A percentile compares a stretch with the other conserved stretches of the same genome.
Conservation (phyloP, 179 eudicot genomes). For the Heliamphora pulchella region DNA sequence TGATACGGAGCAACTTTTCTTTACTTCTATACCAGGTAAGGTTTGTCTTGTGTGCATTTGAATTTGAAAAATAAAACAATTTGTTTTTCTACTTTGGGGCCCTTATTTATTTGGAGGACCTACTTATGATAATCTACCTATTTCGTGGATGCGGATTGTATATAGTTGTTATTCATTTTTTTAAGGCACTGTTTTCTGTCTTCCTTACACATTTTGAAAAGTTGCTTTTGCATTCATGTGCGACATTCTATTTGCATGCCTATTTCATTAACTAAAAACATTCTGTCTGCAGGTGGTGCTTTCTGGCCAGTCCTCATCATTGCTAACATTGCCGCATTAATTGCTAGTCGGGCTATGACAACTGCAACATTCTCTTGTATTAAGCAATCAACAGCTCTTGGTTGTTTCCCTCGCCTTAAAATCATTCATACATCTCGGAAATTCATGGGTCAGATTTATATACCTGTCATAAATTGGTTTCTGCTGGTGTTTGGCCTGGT, state of each 20-base stretch:
- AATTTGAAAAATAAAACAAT: background rate
- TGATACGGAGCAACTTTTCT: constrained; percentile 69
- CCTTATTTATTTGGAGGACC: constrained; percentile 1
- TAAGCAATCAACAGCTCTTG: constrained; percentile 89
- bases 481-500: constrained; percentile 66
- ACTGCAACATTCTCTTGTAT: constrained; percentile 97
- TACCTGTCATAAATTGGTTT: constrained; percentile 97
- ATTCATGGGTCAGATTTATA: constrained; percentile 96
- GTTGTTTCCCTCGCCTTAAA: constrained; percentile 97
- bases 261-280: constrained; percentile 5
- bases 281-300: constrained; percentile 55
- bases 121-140: background rate
- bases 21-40: constrained; percentile 83
- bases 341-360: constrained; percentile 95
- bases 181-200: background rate
- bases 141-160: background rate
- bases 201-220: background rate
- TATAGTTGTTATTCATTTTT: background rate
- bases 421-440: constrained; percentile 93
- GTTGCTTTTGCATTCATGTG: background rate
- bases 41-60: constrained; percentile 9
- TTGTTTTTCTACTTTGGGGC: background rate
- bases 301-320: constrained; percentile 90
- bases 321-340: constrained; percentile 88
- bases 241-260: background rate